Evolutionary conservation across 169 alveolate species (phyloP).

Genomic region (Cryptosporidium felis): DNA sequence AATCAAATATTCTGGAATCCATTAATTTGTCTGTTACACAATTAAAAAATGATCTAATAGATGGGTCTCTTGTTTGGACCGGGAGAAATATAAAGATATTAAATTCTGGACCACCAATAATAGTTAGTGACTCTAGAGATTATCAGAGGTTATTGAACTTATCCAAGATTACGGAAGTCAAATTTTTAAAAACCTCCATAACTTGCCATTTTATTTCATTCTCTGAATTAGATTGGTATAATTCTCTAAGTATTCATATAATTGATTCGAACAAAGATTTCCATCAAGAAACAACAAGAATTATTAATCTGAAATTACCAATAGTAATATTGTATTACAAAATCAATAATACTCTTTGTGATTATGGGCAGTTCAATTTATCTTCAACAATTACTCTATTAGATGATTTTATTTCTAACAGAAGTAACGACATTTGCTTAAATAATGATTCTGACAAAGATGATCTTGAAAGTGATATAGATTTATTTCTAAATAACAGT

Average conservation of each 20-base stretch:
- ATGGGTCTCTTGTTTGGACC: constrained; percentile 60
- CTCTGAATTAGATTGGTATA: constrained; percentile 41
- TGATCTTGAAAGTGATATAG: constrained; percentile 10
- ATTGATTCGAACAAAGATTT: not conserved
- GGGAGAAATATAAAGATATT: constrained; percentile 53
- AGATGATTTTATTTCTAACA: constrained; percentile 25
- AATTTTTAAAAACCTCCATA: constrained; percentile 45
- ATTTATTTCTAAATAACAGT: not conserved
- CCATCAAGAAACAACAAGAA: not conserved
- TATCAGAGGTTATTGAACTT: constrained; percentile 10
- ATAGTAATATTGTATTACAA: constrained; percentile 3
- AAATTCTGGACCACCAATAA: constrained; percentile 48
- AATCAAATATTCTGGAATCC: constrained; percentile 48
- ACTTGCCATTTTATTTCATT: constrained; percentile 58
- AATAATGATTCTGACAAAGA: too few relatives aligned
- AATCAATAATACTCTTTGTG: not conserved
- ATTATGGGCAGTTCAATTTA: not conserved
- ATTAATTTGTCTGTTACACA: constrained; percentile 40
- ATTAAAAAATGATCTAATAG: constrained; percentile 49
- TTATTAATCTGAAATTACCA: constrained; percentile 1
- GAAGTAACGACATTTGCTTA: not conserved
- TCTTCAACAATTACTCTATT: constrained; percentile 47
- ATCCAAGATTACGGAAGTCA: constrained; percentile 41
- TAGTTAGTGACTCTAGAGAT: not conserved
- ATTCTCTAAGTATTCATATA: not conserved